Conservation (phyloP, 495 filamentous ascomycete species). For the Neurospora sp. region DNA sequence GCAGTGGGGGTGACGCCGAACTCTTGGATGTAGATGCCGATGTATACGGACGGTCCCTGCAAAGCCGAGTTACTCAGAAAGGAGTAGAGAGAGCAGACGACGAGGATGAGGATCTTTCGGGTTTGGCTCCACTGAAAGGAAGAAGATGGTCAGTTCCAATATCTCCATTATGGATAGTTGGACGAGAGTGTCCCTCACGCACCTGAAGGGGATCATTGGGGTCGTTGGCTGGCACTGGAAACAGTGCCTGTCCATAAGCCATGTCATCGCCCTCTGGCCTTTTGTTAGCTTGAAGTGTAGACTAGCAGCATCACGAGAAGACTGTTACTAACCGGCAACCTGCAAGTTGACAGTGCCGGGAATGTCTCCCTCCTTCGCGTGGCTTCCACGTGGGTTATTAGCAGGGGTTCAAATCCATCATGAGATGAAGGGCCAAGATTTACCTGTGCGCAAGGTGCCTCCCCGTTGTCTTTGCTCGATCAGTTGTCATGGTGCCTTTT, state of each 20-base stretch:
- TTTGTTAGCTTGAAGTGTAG: background rate
- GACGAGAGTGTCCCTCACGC: background rate
- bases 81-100: slow-evolving; percentile 49
- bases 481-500: background rate
- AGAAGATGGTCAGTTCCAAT: background rate
- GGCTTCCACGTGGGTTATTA: slow-evolving; percentile 25
- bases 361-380: slow-evolving; percentile 48
- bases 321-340: slow-evolving; percentile 22
- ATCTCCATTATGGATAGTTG: background rate
- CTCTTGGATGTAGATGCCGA: slow-evolving; percentile 44
- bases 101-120: slow-evolving; percentile 51
- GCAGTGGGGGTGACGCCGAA: slow-evolving; percentile 40
- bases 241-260: slow-evolving; percentile 51
- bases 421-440: background rate
- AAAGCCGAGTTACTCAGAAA: slow-evolving; percentile 52
- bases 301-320: background rate
- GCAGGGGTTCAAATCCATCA: background rate
- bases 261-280: slow-evolving; percentile 49
- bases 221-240: slow-evolving; percentile 51
- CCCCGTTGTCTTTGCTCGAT: background rate
- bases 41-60: slow-evolving; percentile 51
- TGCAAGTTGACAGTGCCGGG: slow-evolving; percentile 50
- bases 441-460: background rate
- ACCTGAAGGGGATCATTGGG: slow-evolving; percentile 56
- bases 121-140: slow-evolving; percentile 40